Conservation (phyloP, 805 yeast genomes). For the Danielia oregonensis region DNA sequence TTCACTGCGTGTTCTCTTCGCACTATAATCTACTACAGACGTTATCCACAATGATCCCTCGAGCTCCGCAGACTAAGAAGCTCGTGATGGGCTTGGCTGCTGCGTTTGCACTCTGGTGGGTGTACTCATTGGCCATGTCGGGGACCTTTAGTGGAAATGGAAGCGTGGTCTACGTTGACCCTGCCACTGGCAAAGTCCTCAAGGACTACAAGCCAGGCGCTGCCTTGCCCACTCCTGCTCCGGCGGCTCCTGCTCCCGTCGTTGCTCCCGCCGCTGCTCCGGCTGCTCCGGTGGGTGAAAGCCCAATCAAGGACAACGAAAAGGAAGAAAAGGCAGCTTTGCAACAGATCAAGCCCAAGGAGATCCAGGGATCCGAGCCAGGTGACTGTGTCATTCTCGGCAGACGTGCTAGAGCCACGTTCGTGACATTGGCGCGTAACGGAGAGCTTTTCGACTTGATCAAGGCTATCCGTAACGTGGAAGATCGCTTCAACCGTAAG, state of each 20-base stretch:
- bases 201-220: slow-evolving; percentile 1
- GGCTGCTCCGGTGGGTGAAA: neutral
- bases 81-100: neutral
- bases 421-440: slow-evolving; percentile 16
- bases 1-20: too few relatives aligned
- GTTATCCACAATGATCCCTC: slow-evolving; percentile 3
- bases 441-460: slow-evolving; percentile 11
- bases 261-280: slow-evolving; percentile 1
- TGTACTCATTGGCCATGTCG: neutral
- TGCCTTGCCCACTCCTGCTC: slow-evolving; percentile 3
- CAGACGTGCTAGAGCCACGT: slow-evolving; percentile 12
- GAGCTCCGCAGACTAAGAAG: neutral
- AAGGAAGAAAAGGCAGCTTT: slow-evolving; percentile 7
- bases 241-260: slow-evolving; percentile 1
- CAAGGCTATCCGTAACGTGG: slow-evolving; percentile 19
- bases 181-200: slow-evolving; percentile 10
- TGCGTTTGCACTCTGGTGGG: neutral
- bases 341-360: slow-evolving; percentile 6
- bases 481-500: slow-evolving; percentile 19
- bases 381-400: slow-evolving; percentile 10
- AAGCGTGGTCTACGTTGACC: slow-evolving; percentile 16
- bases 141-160: neutral
- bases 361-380: neutral
- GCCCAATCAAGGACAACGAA: slow-evolving; percentile 7
- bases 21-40: too few relatives aligned